These are phyloP conservation scores for Russula dissimulans DNA, from an alignment of 768 basidiomycete genomes.

Conservation along the genomic window DNA sequence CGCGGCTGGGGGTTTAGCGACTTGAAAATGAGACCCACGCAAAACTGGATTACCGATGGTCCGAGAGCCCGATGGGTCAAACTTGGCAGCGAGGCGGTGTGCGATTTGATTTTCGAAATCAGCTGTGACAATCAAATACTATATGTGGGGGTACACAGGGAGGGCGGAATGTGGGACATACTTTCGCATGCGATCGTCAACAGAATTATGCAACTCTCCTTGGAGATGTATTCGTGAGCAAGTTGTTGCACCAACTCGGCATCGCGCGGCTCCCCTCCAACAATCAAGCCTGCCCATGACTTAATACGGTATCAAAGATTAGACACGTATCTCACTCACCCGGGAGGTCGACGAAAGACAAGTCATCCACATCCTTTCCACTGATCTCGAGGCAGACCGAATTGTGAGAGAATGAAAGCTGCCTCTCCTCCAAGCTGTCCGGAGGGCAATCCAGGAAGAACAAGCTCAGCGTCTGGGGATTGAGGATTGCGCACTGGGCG, in stretches of 20 bases:
- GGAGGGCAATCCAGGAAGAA: constrained; percentile 33
- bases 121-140: constrained; percentile 34
- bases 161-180: constrained; percentile 24
- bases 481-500: constrained; percentile 54
- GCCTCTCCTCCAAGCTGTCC: constrained; percentile 21
- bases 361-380: constrained; percentile 31
- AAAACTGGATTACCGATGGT: constrained; percentile 49
- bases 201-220: constrained; percentile 53
- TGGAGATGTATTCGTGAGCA: constrained; percentile 48
- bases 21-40: not conserved
- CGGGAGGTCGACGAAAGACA: constrained; percentile 35
- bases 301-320: not conserved
- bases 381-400: constrained; percentile 30
- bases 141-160: not conserved
- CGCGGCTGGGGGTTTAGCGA: too few species aligned
- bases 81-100: constrained; percentile 48
- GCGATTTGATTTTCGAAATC: constrained; percentile 78
- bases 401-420: constrained; percentile 30
- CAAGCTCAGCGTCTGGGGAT: constrained; percentile 37
- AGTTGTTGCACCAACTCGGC: constrained; percentile 53
- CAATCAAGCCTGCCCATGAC: constrained; percentile 41
- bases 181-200: constrained; percentile 58
- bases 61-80: constrained; percentile 53
- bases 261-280: constrained; percentile 43
- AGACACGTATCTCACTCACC: constrained; percentile 21